Percentiles rank a stretch among this genome's conserved stretches.
Evolutionary conservation across 371 early-diverging fungal species (phyloP).

Genomic region (Mucor irregularis): DNA sequence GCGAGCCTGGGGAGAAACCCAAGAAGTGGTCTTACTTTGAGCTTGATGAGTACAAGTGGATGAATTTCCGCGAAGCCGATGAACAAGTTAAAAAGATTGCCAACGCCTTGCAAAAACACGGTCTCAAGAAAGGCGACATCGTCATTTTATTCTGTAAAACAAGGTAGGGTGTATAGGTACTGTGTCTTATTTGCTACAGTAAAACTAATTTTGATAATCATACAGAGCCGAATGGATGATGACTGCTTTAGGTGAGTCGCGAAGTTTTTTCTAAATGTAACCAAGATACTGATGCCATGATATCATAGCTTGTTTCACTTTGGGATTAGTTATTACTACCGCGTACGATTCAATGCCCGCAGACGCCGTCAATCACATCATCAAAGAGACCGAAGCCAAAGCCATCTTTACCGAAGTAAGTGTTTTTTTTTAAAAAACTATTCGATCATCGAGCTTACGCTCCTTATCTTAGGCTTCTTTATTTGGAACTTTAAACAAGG

Average conservation of each 20-base stretch:
- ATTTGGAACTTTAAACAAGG: conserved; percentile 34
- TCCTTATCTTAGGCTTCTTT: conserved; percentile 25
- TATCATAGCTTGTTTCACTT: conserved; percentile 61
- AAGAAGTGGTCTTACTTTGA: conserved; percentile 61
- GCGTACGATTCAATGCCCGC: conserved; percentile 91
- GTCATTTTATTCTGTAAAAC: conserved; percentile 66
- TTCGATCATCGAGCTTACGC: too few species aligned
- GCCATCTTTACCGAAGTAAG: conserved; percentile 76
- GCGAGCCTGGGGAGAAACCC: conserved; percentile 33
- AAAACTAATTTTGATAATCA: not conserved
- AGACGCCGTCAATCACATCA: conserved; percentile 68
- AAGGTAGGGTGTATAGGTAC: conserved; percentile 29
- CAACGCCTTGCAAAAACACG: conserved; percentile 35
- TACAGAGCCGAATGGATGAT: conserved; percentile 57
- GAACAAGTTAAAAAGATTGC: conserved; percentile 41
- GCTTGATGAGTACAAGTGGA: conserved; percentile 57
- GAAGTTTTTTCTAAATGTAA: not conserved
- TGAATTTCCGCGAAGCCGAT: conserved; percentile 44
- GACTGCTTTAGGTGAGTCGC: conserved; percentile 48
- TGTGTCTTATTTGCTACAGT: not conserved
- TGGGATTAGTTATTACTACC: conserved; percentile 77
- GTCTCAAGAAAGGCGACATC: conserved; percentile 42
- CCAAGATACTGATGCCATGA: not conserved
- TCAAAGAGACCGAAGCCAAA: conserved; percentile 72
- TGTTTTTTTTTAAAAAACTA: not conserved